Percentiles rank a stretch among this genome's conserved stretches.
phyloP scores from a whole-genome alignment of 345 rosid species.

The Euphorbia peplus region DNA sequence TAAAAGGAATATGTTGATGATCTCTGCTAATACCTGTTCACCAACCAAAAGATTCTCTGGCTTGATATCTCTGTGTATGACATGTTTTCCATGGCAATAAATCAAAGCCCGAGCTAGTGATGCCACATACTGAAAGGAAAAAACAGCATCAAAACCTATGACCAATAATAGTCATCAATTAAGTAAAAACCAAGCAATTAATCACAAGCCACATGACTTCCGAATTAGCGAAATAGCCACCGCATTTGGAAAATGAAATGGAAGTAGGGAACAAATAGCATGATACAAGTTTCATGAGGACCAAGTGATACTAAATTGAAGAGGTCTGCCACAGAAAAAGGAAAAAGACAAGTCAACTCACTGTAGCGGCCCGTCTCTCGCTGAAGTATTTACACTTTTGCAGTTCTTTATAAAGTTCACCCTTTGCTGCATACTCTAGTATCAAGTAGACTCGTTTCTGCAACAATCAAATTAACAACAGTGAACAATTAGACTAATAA shows the following conservation, averaged over 20 bases:
- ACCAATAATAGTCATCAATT: neutral
- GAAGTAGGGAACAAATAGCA: neutral
- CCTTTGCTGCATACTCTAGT: conserved; percentile 82
- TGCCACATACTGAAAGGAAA: conserved; percentile 74
- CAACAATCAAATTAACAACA: conserved; percentile 15
- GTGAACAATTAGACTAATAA: no score
- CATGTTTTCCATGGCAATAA: conserved; percentile 98
- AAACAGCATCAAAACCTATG: conserved; percentile 1
- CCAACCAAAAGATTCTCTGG: conserved; percentile 92
- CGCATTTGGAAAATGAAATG: neutral
- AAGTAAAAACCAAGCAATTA: neutral
- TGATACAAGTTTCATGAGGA: neutral
- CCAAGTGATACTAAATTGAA: neutral
- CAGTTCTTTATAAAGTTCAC: conserved; percentile 87
- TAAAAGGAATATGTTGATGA: neutral
- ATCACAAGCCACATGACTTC: neutral
- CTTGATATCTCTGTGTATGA: conserved; percentile 94
- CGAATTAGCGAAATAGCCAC: neutral
- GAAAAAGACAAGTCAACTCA: conserved; percentile 30
- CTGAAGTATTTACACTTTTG: conserved; percentile 88
- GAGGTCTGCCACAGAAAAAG: neutral
- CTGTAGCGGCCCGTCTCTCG: conserved; percentile 90
- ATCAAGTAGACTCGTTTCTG: conserved; percentile 88
- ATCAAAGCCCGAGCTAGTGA: conserved; percentile 95
- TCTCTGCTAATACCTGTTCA: conserved; percentile 53